A percentile compares a stretch with the other conserved stretches of the same genome.
Evolutionary conservation across 2,329 filamentous ascomycete genomes (phyloP).

Genomic region (Hymenoscyphus fraxineus): DNA sequence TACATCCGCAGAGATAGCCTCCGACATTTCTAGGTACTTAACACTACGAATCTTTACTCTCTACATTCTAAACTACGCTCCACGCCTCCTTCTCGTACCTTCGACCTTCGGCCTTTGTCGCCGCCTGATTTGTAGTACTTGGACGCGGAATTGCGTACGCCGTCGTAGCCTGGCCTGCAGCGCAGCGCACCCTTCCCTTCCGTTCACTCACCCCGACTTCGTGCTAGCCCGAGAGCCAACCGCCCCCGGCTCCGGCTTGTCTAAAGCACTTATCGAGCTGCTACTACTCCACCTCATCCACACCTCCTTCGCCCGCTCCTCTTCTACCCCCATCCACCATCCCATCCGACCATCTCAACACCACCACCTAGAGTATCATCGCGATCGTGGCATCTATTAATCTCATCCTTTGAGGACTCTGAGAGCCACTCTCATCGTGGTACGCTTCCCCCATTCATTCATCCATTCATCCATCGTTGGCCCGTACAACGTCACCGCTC

Average conservation of each 20-base stretch:
- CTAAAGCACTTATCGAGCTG: constrained; percentile 11
- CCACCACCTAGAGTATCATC: constrained; percentile 4
- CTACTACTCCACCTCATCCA: constrained; percentile 19
- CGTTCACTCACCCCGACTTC: background rate
- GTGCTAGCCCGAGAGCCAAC: background rate
- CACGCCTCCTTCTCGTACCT: constrained; percentile 13
- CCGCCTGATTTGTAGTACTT: constrained; percentile 14
- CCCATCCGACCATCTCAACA: constrained; percentile 19
- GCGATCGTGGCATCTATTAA: background rate
- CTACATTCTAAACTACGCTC: too few species aligned
- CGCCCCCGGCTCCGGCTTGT: constrained; percentile 13
- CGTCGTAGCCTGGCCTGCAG: constrained; percentile 11
- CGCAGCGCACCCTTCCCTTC: background rate
- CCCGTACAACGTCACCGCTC: constrained; percentile 28
- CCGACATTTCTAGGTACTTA: background rate
- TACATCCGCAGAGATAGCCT: background rate
- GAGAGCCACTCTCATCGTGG: background rate
- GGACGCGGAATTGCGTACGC: constrained; percentile 14
- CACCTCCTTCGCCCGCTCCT: constrained; percentile 16
- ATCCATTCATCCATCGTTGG: constrained; percentile 8
- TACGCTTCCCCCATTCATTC: constrained; percentile 15
- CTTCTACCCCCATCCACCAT: constrained; percentile 17
- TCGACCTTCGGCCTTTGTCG: constrained; percentile 7
- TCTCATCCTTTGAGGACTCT: background rate
- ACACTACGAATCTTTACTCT: background rate